Evolutionary conservation across 83 land plant species (phyloP).

Genomic region (Picea abies): DNA sequence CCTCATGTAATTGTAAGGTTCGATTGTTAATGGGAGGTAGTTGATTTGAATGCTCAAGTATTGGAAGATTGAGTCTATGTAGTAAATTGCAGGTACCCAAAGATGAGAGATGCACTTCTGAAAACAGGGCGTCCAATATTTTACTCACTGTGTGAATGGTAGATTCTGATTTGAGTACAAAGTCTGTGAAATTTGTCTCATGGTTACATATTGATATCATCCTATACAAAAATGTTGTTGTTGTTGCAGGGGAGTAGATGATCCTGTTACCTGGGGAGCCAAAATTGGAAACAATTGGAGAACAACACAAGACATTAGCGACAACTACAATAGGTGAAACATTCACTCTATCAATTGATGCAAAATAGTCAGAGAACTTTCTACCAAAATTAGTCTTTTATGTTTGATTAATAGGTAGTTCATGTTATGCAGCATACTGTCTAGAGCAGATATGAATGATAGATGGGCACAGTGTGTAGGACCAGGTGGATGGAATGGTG

Average conservation of each 20-base stretch:
- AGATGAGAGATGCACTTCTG: too few relatives aligned
- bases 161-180: too few relatives aligned
- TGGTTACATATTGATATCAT: background rate
- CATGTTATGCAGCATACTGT: constrained; percentile 37
- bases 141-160: too few relatives aligned
- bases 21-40: too few relatives aligned
- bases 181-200: too few relatives aligned
- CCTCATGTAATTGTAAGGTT: too few relatives aligned
- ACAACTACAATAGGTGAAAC: constrained; percentile 25
- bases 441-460: constrained; percentile 56
- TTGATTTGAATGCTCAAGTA: too few relatives aligned
- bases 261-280: background rate
- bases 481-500: constrained; percentile 73
- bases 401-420: background rate
- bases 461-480: constrained; percentile 57
- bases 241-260: constrained; percentile 20
- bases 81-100: too few relatives aligned
- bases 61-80: too few relatives aligned
- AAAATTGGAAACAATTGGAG: too few relatives aligned
- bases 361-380: background rate
- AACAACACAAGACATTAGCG: background rate
- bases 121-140: too few relatives aligned
- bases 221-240: background rate
- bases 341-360: background rate
- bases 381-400: background rate